These are phyloP conservation scores for Aspergillus steynii DNA, from an alignment of 495 filamentous ascomycete species.

Conservation along the genomic window DNA sequence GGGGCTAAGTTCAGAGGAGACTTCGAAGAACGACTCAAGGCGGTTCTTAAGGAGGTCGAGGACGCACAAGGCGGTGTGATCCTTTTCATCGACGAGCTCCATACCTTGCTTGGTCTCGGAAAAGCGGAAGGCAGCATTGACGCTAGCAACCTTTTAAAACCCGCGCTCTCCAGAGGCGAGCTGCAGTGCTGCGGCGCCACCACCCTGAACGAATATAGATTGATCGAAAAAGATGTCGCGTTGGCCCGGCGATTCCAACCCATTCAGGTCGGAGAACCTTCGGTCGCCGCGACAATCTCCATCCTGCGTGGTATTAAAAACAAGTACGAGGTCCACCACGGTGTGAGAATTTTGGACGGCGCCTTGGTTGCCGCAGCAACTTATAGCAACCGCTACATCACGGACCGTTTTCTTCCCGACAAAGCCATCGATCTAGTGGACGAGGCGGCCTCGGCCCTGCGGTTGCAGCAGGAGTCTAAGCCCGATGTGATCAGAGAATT, in stretches of 20 bases:
- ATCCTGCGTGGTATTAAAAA: conserved; percentile 97
- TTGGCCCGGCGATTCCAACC: conserved; percentile 92
- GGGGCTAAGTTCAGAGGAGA: conserved; percentile 95
- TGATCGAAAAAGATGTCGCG: conserved; percentile 95
- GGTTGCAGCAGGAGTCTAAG: conserved; percentile 94
- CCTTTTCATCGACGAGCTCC: conserved; percentile 93
- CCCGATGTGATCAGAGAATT: conserved; percentile 89
- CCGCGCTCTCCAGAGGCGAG: conserved; percentile 87
- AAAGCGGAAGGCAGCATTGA: conserved; percentile 97
- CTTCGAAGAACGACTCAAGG: conserved; percentile 92
- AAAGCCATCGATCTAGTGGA: conserved; percentile 98
- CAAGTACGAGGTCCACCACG: conserved; percentile 93
- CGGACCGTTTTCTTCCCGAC: conserved; percentile 91
- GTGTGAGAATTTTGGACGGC: conserved; percentile 87
- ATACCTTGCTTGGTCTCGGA: conserved; percentile 86
- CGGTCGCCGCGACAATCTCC: conserved; percentile 88
- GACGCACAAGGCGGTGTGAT: conserved; percentile 87
- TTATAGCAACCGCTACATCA: conserved; percentile 94
- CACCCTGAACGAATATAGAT: conserved; percentile 85
- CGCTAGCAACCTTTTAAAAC: conserved; percentile 92
- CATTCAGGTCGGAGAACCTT: conserved; percentile 84
- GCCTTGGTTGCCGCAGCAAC: conserved; percentile 90
- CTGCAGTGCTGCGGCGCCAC: conserved; percentile 95
- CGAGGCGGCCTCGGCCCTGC: conserved; percentile 86
- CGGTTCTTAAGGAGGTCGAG: conserved; percentile 86